Evolutionary conservation across 2,329 filamentous ascomycete species (phyloP), one percentile per base, ranked within the genome.

Genomic region (Beauveria medogensis): DNA sequence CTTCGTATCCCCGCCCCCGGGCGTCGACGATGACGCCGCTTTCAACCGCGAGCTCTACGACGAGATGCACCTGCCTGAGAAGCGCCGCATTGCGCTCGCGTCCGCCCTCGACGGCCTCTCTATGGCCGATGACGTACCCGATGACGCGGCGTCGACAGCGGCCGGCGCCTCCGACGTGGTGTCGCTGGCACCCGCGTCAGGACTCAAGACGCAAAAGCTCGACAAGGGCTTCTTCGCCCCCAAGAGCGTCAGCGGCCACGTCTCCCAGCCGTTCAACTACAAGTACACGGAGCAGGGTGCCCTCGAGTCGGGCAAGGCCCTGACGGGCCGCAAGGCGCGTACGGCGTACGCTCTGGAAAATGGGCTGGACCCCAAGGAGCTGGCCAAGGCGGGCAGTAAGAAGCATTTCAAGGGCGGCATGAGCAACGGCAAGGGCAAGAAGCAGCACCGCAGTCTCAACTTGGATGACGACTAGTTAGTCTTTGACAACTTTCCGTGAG

Each of bases 31-130:
- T 67, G 78, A 85, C 0, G 77, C 78, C 54, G 84, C 88, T 59
- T 99, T 97, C 81, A 99, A 99, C 76, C 79, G 81, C 55, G 92
- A 95, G 62, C 85, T 97, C 5, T 97, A 97, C 74, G 89, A 96
- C 69, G 79, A 88, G 51, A 80, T 81, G 0, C 90, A 96, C 70
- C 82, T 97, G 3, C 93, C 93, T 0, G 84, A 87, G 65, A 94
- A 92, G 74, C 85, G 92, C 55, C 86, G 89, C 56, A 85, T 83
- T 7, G 84, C 85, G 28, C 78, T 92, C 52, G 77, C 80, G 14
- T 71, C 77, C 0, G 77, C 79, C 5, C 71, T 80, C 64, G 77
- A 79, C n/a, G 71, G 75, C 16, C 71, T 82, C 64, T 75, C 78
- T 2, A 66, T 80, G 6, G 68, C 71, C 4, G 70, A 69, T 18